Conservation (phyloP, 108 stramenopile genomes). For the Skeletonema grethae region DNA sequence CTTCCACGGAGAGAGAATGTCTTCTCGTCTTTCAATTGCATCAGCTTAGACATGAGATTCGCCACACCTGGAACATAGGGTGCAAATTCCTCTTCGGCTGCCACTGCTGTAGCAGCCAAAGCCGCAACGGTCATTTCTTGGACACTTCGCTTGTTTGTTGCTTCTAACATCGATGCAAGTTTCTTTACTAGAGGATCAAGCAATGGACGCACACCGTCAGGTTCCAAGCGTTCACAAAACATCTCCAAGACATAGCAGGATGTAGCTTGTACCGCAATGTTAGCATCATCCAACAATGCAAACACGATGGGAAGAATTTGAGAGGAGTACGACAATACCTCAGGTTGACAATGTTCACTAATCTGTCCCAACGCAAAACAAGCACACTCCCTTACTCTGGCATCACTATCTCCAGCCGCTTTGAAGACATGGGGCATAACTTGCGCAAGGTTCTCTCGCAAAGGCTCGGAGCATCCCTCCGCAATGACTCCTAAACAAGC, state of each 20-base stretch:
- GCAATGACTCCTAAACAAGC: slow-evolving; percentile 96
- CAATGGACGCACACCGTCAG: slow-evolving; percentile 89
- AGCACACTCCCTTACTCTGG: slow-evolving; percentile 93
- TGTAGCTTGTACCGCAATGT: slow-evolving; percentile 88
- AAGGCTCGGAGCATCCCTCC: slow-evolving; percentile 89
- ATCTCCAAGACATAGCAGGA: slow-evolving; percentile 98
- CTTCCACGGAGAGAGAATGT: slow-evolving; percentile 89
- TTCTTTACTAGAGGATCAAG: slow-evolving; percentile 90
- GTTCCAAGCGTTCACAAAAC: slow-evolving; percentile 97
- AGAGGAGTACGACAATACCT: slow-evolving; percentile 86
- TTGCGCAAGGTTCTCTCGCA: slow-evolving; percentile 74
- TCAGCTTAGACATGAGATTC: slow-evolving; percentile 79
- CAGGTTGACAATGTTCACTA: slow-evolving; percentile 97
- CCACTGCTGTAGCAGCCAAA: slow-evolving; percentile 95
- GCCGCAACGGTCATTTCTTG: slow-evolving; percentile 99
- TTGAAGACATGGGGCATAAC: slow-evolving; percentile 85
- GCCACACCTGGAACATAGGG: slow-evolving; percentile 92
- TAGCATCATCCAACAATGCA: slow-evolving; percentile 87
- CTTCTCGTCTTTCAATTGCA: slow-evolving; percentile 80
- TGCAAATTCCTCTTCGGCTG: slow-evolving; percentile 95
- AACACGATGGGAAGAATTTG: slow-evolving; percentile 96
- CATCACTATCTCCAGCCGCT: slow-evolving; percentile 83
- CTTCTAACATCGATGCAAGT: slow-evolving; percentile 89
- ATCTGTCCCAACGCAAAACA: slow-evolving; percentile 98
- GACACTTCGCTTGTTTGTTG: slow-evolving; percentile 88